phyloP scores from a whole-genome alignment of 225 moss, liverwort and hornwort species.

The Straminergon stramineum region DNA sequence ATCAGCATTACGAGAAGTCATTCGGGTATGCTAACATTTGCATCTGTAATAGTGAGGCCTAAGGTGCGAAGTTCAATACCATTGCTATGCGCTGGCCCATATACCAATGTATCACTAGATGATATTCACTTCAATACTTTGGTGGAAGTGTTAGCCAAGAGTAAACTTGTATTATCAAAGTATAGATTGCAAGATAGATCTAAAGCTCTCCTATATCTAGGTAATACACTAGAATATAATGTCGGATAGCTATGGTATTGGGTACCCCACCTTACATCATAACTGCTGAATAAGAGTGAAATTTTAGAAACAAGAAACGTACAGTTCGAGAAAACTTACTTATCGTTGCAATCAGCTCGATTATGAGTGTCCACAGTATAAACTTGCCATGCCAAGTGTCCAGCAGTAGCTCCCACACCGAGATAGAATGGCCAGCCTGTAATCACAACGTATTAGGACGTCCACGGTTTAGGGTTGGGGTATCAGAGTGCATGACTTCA shows the following conservation, averaged over 20 bases:
- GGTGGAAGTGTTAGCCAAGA: not conserved
- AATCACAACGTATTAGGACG: not conserved
- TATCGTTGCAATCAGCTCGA: conserved; percentile 67
- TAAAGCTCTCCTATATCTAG: not conserved
- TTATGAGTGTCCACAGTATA: conserved; percentile 52
- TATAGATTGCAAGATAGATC: not conserved
- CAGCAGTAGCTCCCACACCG: conserved; percentile 54
- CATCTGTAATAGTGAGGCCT: not conserved
- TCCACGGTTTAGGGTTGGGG: not conserved
- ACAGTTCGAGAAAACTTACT: conserved; percentile 33
- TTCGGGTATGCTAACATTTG: not conserved
- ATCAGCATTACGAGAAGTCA: not conserved
- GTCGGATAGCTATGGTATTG: not conserved
- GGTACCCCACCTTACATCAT: not conserved
- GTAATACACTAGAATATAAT: not conserved
- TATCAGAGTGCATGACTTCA: not conserved
- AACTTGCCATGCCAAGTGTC: conserved; percentile 84
- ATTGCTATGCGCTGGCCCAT: not conserved
- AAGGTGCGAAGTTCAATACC: not conserved
- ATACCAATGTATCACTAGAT: not conserved
- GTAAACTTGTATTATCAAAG: not conserved
- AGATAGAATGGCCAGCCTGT: conserved; percentile 91
- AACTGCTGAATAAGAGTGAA: not conserved
- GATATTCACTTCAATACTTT: not conserved
- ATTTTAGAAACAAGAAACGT: not conserved